A percentile compares a stretch with the other conserved stretches of the same genome.
These are phyloP conservation scores for Lactarius akahatsu DNA, from an alignment of 768 basidiomycete genomes.

Conservation along the genomic window DNA sequence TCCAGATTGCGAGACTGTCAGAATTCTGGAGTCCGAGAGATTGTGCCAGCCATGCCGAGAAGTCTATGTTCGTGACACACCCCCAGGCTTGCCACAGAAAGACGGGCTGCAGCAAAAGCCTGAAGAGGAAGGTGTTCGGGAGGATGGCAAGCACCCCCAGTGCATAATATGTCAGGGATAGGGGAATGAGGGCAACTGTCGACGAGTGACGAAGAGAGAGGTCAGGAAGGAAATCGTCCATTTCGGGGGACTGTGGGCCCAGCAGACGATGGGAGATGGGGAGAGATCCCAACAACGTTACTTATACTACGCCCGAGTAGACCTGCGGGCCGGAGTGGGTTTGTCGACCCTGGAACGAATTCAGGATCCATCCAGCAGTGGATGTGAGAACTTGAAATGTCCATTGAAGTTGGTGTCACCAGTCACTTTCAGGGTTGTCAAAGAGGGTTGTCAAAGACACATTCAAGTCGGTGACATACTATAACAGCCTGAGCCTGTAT, in stretches of 20 bases:
- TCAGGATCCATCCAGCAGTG: no score
- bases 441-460: no score
- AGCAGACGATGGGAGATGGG: not conserved
- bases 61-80: not conserved
- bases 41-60: not conserved
- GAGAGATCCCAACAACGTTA: not conserved
- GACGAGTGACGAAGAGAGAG: not conserved
- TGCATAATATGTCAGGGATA: constrained; percentile 7
- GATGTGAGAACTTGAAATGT: no score
- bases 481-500: no score
- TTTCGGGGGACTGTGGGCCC: not conserved
- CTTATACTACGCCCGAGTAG: not conserved
- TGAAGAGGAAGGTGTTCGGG: not conserved
- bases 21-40: no score
- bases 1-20: not conserved
- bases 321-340: not conserved
- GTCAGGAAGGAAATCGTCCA: not conserved
- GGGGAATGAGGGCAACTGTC: not conserved
- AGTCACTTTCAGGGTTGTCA: no score
- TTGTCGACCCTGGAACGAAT: no score
- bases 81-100: not conserved
- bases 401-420: no score
- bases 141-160: constrained; percentile 12
- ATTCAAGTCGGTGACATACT: no score
- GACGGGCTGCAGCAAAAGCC: constrained; percentile 1